Percentiles rank a stretch among this genome's conserved stretches.
Conservation (phyloP, 2,329 filamentous ascomycete species). For the Grosmannia serpens region DNA sequence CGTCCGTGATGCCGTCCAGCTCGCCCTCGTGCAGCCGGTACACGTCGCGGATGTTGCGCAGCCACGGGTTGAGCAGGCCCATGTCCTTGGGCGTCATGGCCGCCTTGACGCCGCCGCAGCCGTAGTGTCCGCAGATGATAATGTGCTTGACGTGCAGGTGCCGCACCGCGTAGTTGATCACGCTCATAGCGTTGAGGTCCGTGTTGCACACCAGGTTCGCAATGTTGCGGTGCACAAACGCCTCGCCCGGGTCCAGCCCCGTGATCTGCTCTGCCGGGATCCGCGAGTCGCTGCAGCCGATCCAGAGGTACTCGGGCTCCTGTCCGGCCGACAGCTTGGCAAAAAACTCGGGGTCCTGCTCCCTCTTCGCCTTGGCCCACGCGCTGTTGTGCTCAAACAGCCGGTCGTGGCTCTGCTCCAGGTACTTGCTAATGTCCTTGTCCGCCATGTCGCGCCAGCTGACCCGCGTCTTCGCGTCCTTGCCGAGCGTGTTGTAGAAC, state of each 20-base stretch:
- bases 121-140: slow-evolving; percentile 68
- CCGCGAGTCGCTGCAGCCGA: slow-evolving; percentile 83
- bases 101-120: slow-evolving; percentile 32
- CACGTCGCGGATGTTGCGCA: slow-evolving; percentile 63
- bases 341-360: slow-evolving; percentile 54
- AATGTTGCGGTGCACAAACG: slow-evolving; percentile 92
- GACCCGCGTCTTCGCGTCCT: neutral
- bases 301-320: slow-evolving; percentile 67
- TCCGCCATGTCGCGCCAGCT: slow-evolving; percentile 5
- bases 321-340: slow-evolving; percentile 52
- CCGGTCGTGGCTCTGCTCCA: slow-evolving; percentile 51
- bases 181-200: slow-evolving; percentile 32
- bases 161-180: slow-evolving; percentile 78
- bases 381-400: slow-evolving; percentile 58
- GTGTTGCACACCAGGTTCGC: slow-evolving; percentile 74
- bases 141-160: slow-evolving; percentile 75
- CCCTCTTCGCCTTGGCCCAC: slow-evolving; percentile 50
- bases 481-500: neutral
- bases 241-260: slow-evolving; percentile 73
- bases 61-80: slow-evolving; percentile 61
- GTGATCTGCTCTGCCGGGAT: slow-evolving; percentile 86
- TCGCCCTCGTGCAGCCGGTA: slow-evolving; percentile 61
- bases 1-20: slow-evolving; percentile 50
- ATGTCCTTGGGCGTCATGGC: slow-evolving; percentile 62
- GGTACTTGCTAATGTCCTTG: slow-evolving; percentile 39